phyloP scores from a whole-genome alignment of 305 asterid genomes.

The Solanum hybrid region DNA sequence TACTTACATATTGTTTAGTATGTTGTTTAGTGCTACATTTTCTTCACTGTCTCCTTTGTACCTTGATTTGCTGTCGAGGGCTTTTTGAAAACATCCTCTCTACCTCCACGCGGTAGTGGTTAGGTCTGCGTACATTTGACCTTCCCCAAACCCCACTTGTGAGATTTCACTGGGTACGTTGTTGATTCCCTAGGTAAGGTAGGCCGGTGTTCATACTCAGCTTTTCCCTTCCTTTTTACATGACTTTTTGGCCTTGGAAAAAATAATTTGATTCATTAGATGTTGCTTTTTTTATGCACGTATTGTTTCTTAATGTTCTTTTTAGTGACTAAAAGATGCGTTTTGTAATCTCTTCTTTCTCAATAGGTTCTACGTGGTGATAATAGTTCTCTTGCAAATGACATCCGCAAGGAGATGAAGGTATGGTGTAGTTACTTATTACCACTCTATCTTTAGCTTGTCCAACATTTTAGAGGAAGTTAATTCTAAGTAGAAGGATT shows the following conservation, averaged over 20 bases:
- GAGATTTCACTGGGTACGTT: neutral
- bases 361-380: slow-evolving; percentile 87
- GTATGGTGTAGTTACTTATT: slow-evolving; percentile 21
- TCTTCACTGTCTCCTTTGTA: neutral
- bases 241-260: neutral
- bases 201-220: neutral
- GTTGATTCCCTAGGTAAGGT: neutral
- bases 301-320: neutral
- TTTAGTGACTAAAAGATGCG: slow-evolving; percentile 1
- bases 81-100: neutral
- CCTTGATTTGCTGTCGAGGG: neutral
- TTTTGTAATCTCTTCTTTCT: slow-evolving; percentile 10
- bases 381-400: slow-evolving; percentile 93
- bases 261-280: neutral
- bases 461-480: neutral
- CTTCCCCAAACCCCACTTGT: neutral
- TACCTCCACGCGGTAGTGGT: neutral
- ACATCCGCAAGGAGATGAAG: slow-evolving; percentile 98
- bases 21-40: neutral
- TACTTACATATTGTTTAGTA: neutral
- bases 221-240: neutral
- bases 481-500: neutral
- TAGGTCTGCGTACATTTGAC: neutral
- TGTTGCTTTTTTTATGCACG: neutral
- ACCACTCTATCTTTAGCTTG: neutral